phyloP scores from a whole-genome alignment of 2,329 filamentous ascomycete genomes.

The Talaromyces amestolkiae region DNA sequence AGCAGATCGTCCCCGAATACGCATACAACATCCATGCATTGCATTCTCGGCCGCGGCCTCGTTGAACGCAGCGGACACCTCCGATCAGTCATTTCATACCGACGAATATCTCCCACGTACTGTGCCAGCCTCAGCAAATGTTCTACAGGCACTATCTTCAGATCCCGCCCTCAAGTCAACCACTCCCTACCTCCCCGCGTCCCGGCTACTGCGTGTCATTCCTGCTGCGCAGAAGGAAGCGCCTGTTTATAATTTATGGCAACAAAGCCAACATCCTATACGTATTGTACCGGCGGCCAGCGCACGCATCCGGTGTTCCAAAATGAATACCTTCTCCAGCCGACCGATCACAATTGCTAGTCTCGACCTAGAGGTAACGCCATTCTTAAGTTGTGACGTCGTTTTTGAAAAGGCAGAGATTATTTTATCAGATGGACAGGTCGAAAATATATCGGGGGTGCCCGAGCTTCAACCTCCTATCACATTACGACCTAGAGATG shows the following conservation, averaged over 20 bases:
- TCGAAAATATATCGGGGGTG: slow-evolving; percentile 43
- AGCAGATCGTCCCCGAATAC: slow-evolving; percentile 47
- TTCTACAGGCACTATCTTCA: slow-evolving; percentile 55
- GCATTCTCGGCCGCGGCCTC: slow-evolving; percentile 53
- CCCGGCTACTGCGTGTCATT: slow-evolving; percentile 56
- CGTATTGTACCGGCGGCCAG: slow-evolving; percentile 56
- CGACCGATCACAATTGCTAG: slow-evolving; percentile 51
- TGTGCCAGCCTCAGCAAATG: slow-evolving; percentile 57
- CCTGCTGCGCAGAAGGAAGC: slow-evolving; percentile 51
- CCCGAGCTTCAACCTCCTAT: slow-evolving; percentile 38
- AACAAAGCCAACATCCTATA: slow-evolving; percentile 53
- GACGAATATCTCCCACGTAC: slow-evolving; percentile 55
- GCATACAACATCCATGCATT: slow-evolving; percentile 56
- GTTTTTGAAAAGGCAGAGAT: slow-evolving; percentile 50
- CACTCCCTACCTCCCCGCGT: slow-evolving; percentile 56
- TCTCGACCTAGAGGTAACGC: slow-evolving; percentile 56
- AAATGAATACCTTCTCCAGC: slow-evolving; percentile 43
- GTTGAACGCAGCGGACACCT: slow-evolving; percentile 44
- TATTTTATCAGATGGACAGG: slow-evolving; percentile 46
- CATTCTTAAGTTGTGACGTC: slow-evolving; percentile 51
- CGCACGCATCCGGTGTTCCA: slow-evolving; percentile 56
- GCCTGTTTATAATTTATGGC: slow-evolving; percentile 53
- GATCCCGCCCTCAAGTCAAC: slow-evolving; percentile 49
- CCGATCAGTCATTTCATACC: slow-evolving; percentile 37
- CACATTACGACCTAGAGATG: slow-evolving; percentile 53